A percentile compares a stretch with the other conserved stretches of the same genome.
phyloP scores from a whole-genome alignment of 2,329 filamentous ascomycete species.

The Stemphylium beticola region DNA sequence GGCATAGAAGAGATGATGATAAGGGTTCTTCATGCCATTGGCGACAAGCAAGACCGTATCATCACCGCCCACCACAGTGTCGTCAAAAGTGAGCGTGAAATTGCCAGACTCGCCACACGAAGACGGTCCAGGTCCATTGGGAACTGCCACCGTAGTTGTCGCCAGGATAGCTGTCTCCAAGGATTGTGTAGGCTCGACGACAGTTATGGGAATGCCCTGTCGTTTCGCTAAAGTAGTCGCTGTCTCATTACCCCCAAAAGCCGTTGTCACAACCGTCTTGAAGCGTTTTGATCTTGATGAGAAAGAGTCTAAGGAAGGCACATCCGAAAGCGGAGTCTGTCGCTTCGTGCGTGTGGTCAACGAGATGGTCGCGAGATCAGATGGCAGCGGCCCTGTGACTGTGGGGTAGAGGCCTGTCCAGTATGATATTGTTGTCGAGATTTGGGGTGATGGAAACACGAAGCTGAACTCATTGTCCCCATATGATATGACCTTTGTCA shows the following conservation, averaged over 20 bases:
- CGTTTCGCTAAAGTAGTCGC: conserved; percentile 4
- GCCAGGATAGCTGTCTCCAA: neutral
- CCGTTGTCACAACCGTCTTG: conserved; percentile 19
- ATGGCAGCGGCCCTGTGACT: conserved; percentile 32
- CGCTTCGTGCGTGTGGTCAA: conserved; percentile 32
- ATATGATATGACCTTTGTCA: conserved; percentile 36
- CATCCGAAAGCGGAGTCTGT: conserved; percentile 30
- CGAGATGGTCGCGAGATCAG: conserved; percentile 24
- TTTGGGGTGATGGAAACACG: conserved; percentile 37
- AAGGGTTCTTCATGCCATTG: conserved; percentile 54
- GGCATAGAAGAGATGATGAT: conserved; percentile 59
- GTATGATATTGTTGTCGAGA: conserved; percentile 41
- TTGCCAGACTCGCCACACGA: conserved; percentile 54
- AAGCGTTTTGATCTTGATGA: conserved; percentile 17
- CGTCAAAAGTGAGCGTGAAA: conserved; percentile 48
- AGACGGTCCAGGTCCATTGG: conserved; percentile 20
- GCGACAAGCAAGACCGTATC: conserved; percentile 47
- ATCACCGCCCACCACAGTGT: conserved; percentile 26
- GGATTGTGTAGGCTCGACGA: neutral
- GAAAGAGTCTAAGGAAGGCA: conserved; percentile 25
- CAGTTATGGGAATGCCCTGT: neutral
- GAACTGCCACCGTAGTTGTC: neutral
- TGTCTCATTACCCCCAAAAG: conserved; percentile 4
- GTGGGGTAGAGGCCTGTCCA: conserved; percentile 42
- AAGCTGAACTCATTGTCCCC: conserved; percentile 33